phyloP scores from a whole-genome alignment of 768 basidiomycete species.

The Hemileccinum impolitum region DNA sequence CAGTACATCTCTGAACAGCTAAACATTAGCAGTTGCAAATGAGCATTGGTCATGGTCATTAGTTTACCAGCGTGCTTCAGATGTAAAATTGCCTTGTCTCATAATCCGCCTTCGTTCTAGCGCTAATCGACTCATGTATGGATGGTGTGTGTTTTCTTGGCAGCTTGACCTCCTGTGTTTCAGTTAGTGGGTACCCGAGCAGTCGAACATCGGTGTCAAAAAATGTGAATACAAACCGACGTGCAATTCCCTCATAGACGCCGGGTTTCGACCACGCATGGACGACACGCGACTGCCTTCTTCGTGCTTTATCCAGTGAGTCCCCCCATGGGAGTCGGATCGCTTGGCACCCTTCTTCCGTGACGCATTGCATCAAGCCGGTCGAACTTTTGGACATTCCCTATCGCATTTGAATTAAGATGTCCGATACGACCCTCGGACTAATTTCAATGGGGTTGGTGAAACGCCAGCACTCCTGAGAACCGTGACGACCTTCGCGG shows the following conservation, averaged over 20 bases:
- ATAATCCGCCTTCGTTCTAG: not conserved
- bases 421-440: not conserved
- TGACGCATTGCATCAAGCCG: not conserved
- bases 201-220: not conserved
- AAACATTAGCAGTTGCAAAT: no score
- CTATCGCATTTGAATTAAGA: not conserved
- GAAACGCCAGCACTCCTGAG: conserved; percentile 10
- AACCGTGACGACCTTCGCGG: not conserved
- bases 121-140: not conserved
- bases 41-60: not conserved
- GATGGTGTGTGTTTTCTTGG: no score
- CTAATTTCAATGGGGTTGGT: not conserved
- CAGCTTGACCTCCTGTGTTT: not conserved
- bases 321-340: not conserved
- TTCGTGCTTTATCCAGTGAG: not conserved
- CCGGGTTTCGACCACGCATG: not conserved
- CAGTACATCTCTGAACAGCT: no score
- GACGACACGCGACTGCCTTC: not conserved
- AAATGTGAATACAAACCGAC: no score
- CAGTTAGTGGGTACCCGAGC: not conserved
- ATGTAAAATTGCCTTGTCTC: not conserved
- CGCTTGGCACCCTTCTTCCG: not conserved
- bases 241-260: no score
- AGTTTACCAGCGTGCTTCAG: not conserved
- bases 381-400: not conserved